Conservation (phyloP, 495 filamentous ascomycete species). For the Parathielavia appendiculata region DNA sequence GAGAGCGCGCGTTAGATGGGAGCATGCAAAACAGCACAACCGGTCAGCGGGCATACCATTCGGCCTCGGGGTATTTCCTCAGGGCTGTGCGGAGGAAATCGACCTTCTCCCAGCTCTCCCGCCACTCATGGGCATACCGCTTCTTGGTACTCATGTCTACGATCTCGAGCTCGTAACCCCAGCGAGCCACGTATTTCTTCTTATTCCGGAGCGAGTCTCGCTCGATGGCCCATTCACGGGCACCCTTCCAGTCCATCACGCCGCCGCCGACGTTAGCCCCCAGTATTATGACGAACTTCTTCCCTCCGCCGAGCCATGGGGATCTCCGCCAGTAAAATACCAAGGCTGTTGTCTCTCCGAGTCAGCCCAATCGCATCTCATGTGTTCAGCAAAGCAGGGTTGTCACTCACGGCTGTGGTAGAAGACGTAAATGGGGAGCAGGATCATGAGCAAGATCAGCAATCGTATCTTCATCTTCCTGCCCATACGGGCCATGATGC, state of each 20-base stretch:
- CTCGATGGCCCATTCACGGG: slow-evolving; percentile 97
- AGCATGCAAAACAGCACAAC: background rate
- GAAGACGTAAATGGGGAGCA: slow-evolving; percentile 60
- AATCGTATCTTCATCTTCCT: slow-evolving; percentile 54
- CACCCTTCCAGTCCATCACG: slow-evolving; percentile 98
- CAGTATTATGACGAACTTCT: slow-evolving; percentile 89
- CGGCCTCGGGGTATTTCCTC: slow-evolving; percentile 88
- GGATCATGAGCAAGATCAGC: slow-evolving; percentile 52
- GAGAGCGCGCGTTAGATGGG: slow-evolving; percentile 25
- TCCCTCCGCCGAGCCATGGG: slow-evolving; percentile 66
- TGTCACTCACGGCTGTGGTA: slow-evolving; percentile 60
- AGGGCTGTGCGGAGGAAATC: slow-evolving; percentile 89
- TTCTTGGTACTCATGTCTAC: slow-evolving; percentile 99
- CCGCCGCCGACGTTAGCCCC: slow-evolving; percentile 92
- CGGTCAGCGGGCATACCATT: slow-evolving; percentile 64
- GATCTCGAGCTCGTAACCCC: slow-evolving; percentile 95
- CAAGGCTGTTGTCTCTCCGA: slow-evolving; percentile 28
- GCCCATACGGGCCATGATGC: slow-evolving; percentile 38
- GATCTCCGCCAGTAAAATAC: slow-evolving; percentile 47
- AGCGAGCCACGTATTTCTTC: slow-evolving; percentile 72
- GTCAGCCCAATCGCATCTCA: slow-evolving; percentile 6
- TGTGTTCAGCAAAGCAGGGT: background rate
- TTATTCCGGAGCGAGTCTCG: slow-evolving; percentile 95
- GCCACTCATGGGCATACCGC: slow-evolving; percentile 97
- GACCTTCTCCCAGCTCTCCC: slow-evolving; percentile 99